A percentile compares a stretch with the other conserved stretches of the same genome.
Evolutionary conservation across 306 rosid genomes (phyloP).

Genomic region (Carpinus fangiana): DNA sequence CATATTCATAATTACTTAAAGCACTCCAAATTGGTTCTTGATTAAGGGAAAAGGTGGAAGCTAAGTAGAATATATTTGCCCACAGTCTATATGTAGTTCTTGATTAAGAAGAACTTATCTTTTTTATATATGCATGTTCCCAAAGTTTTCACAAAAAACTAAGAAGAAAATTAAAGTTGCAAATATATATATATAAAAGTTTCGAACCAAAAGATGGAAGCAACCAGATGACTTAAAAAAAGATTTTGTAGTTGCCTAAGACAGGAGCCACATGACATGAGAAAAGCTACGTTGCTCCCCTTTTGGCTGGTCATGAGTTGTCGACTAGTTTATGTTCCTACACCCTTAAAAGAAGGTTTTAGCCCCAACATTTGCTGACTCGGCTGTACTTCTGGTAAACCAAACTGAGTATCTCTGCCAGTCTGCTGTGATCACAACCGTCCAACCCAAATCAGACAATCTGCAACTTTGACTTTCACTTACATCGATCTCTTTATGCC

Average conservation of each 20-base stretch:
- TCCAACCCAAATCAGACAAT: constrained; percentile 74
- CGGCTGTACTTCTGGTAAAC: constrained; percentile 42
- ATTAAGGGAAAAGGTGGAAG: constrained; percentile 28
- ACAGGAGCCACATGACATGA: constrained; percentile 55
- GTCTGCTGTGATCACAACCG: constrained; percentile 65
- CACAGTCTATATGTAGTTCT: no score
- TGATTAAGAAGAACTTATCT: constrained; percentile 10
- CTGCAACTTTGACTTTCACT: constrained; percentile 78
- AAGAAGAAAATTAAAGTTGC: not conserved
- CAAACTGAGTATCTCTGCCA: constrained; percentile 74
- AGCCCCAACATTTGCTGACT: constrained; percentile 28
- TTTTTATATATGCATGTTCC: constrained; percentile 22
- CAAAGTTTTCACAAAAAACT: not conserved
- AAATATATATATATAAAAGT: not conserved
- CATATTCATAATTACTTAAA: not conserved
- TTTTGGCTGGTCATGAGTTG: constrained; percentile 53
- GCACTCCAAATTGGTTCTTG: not conserved
- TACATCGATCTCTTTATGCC: constrained; percentile 29
- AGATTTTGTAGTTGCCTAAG: constrained; percentile 33
- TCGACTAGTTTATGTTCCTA: constrained; percentile 59
- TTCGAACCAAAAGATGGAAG: constrained; percentile 25
- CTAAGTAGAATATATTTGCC: not conserved
- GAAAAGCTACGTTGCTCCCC: constrained; percentile 47
- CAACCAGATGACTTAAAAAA: constrained; percentile 25
- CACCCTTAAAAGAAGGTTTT: constrained; percentile 58